Evolutionary conservation across 1,139 yeast species (phyloP), one percentile per base, ranked within the genome.

Genomic region (Protomyces lactucae-debilis): DNA sequence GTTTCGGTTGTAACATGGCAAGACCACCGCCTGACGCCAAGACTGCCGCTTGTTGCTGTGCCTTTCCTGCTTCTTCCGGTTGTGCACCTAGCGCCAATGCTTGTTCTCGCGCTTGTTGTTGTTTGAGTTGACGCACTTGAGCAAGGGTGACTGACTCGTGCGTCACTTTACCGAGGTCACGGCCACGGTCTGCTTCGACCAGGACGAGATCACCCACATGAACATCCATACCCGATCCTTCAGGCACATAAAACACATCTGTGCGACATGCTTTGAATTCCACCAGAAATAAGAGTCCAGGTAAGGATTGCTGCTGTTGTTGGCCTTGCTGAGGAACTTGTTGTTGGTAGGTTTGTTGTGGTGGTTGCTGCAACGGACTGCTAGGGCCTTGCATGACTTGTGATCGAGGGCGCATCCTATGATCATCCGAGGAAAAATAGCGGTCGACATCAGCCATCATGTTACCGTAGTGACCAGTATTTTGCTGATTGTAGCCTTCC

Each of bases 171-270:
- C 97, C 98, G 69, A 93, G 78, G 76, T 93, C 99, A 61, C 88
- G 81, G 52, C 99, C 99, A 60, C 99, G 81, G 74, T 93, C 99
- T n/a, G 98, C 99, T 74, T 93, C 98, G 46, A 92, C 97, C 69
- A 92, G 86, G 14, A 93, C 97, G 73, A 91, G 81, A 73, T 91
- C 97, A 35, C 88, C 88, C 18, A 83, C 76, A 56, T 81, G 78
- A 65, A 90, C 79, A 53, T 75, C 77, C 61, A 87, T 77, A 67
- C 83, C 83, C 69, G 82, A 70, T 1, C 69, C 69, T 23, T 77
- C 76, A 1, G 92, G 86, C 16, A 86, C 77, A 70, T 87, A 86
- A 70, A 90, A 85, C 2, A 92, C 88, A 73, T 93, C 99, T 67
- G 88, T 78, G 67, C 97, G 82, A 10, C 95, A 93, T 35, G 90